Evolutionary conservation across 768 basidiomycete species (phyloP).

Genomic region (Mycena polygramma): DNA sequence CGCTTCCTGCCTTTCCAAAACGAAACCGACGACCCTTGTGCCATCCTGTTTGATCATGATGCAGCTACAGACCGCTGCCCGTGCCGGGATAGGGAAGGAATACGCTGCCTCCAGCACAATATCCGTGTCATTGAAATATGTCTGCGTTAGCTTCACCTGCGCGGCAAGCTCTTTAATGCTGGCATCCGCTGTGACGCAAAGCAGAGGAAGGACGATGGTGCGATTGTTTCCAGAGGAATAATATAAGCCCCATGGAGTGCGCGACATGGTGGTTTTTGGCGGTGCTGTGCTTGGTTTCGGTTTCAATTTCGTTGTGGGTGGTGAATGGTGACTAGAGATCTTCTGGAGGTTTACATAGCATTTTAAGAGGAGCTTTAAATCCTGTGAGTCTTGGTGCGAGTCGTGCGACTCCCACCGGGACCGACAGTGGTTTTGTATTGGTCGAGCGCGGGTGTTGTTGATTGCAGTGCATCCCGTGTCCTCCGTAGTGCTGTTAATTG

Average conservation of each 20-base stretch:
- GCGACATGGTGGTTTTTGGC: conserved; percentile 2
- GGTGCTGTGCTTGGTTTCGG: not conserved
- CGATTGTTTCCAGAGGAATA: conserved; percentile 8
- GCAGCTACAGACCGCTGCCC: conserved; percentile 28
- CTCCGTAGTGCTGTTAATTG: too few species aligned
- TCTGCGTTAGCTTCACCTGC: conserved; percentile 34
- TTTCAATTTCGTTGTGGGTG: not conserved
- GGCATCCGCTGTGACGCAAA: conserved; percentile 22
- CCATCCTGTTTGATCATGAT: conserved; percentile 34
- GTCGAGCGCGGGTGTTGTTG: too few species aligned
- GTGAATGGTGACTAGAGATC: too few species aligned
- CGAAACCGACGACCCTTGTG: conserved; percentile 29
- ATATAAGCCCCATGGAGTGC: conserved; percentile 13
- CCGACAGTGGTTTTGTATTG: too few species aligned
- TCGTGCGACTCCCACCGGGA: too few species aligned
- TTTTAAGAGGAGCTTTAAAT: too few species aligned
- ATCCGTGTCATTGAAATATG: conserved; percentile 30
- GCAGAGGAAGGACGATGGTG: conserved; percentile 21
- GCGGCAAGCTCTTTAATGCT: conserved; percentile 36
- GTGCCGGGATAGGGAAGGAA: conserved; percentile 35
- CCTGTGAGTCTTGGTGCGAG: too few species aligned
- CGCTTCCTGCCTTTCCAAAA: conserved; percentile 35
- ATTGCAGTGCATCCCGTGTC: too few species aligned
- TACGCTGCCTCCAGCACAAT: conserved; percentile 29
- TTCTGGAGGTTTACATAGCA: too few species aligned